These are phyloP conservation scores for Nepenthes mirabilis DNA, from an alignment of 148 eudicot species.

Conservation along the genomic window DNA sequence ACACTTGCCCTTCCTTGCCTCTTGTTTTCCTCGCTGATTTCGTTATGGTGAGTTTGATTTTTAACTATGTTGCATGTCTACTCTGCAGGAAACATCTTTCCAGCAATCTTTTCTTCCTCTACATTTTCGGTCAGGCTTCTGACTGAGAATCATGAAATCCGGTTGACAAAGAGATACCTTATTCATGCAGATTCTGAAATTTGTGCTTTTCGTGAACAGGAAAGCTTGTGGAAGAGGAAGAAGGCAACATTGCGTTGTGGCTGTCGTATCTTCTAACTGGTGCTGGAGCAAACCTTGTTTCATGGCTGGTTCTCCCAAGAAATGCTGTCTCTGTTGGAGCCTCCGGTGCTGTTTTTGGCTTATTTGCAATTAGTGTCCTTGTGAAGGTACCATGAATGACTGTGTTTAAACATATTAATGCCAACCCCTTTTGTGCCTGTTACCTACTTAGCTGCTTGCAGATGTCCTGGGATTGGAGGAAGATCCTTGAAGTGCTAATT, in stretches of 20 bases:
- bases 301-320: slow-evolving; percentile 89
- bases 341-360: slow-evolving; percentile 93
- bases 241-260: slow-evolving; percentile 87
- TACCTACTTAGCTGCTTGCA: slow-evolving; percentile 19
- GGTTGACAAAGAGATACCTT: neutral
- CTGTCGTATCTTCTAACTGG: slow-evolving; percentile 87
- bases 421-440: neutral
- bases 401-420: neutral
- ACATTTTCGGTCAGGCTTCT: slow-evolving; percentile 72
- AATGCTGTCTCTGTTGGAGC: slow-evolving; percentile 97
- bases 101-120: slow-evolving; percentile 95
- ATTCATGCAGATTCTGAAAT: neutral
- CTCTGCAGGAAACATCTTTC: slow-evolving; percentile 88
- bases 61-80: neutral
- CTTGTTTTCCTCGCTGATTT: neutral
- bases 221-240: slow-evolving; percentile 98
- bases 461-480: slow-evolving; percentile 99
- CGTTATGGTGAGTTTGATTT: neutral
- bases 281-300: slow-evolving; percentile 93
- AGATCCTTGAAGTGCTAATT: slow-evolving; percentile 93
- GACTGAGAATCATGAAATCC: neutral
- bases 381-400: slow-evolving; percentile 47
- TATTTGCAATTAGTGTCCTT: slow-evolving; percentile 94
- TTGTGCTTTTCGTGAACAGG: slow-evolving; percentile 27
- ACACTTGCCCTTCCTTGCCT: neutral